A percentile compares a stretch with the other conserved stretches of the same genome.
These are phyloP conservation scores for Spongispora temasekensis DNA, from an alignment of 1,284 basidiomycete genomes.

Conservation along the genomic window DNA sequence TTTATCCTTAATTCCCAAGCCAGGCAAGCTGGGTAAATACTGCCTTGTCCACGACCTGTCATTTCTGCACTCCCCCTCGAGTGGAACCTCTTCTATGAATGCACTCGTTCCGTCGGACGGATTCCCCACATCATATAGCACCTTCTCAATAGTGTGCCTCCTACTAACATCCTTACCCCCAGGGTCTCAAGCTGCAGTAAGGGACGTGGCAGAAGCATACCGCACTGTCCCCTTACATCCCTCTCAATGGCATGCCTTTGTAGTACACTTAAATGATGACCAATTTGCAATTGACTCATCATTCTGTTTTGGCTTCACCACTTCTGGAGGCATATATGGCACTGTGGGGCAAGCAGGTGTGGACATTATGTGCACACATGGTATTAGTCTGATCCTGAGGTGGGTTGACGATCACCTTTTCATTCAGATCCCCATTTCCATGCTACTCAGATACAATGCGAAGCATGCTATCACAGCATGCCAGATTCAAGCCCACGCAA, in stretches of 20 bases:
- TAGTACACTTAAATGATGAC: background rate
- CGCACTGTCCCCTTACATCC: constrained; percentile 6
- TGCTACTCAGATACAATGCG: too few relatives aligned
- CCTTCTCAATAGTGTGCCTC: background rate
- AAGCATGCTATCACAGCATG: too few relatives aligned
- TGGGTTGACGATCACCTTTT: background rate
- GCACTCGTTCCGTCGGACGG: background rate
- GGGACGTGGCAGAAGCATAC: constrained; percentile 11
- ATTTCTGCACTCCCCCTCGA: background rate
- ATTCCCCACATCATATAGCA: background rate
- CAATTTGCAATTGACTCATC: constrained; percentile 8
- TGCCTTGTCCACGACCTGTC: background rate
- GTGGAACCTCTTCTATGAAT: background rate
- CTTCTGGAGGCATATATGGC: constrained; percentile 25
- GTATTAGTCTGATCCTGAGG: background rate
- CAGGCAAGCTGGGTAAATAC: background rate
- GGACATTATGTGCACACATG: constrained; percentile 27
- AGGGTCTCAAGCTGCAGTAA: background rate
- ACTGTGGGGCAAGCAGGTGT: constrained; percentile 30
- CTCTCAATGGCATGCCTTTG: background rate
- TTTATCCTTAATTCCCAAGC: background rate
- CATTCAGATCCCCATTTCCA: background rate
- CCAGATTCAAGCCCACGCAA: too few relatives aligned
- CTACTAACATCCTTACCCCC: background rate
- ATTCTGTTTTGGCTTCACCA: constrained; percentile 33